A percentile compares a stretch with the other conserved stretches of the same genome.
phyloP scores from a whole-genome alignment of 495 filamentous ascomycete genomes.

The Rostrohypoxylon terebratum region DNA sequence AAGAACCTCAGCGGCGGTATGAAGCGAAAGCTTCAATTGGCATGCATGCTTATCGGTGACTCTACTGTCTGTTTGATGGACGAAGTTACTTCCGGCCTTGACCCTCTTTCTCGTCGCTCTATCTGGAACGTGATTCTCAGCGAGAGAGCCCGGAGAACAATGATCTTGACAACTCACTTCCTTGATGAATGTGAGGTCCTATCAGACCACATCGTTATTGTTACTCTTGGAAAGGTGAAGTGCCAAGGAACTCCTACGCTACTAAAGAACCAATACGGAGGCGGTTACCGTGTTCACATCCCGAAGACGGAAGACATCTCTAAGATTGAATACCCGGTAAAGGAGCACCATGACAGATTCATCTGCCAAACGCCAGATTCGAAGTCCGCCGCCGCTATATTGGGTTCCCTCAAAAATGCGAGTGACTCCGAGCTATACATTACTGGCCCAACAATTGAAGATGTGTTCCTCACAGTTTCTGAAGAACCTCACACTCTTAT shows the following conservation, averaged over 20 bases:
- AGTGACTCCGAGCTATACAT: conserved; percentile 71
- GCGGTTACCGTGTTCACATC: conserved; percentile 75
- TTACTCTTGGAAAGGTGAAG: conserved; percentile 70
- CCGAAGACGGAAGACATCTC: conserved; percentile 56
- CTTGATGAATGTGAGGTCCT: conserved; percentile 73
- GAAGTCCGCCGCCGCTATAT: conserved; percentile 63
- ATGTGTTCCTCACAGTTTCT: conserved; percentile 78
- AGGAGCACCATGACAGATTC: conserved; percentile 64
- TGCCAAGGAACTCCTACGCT: conserved; percentile 71
- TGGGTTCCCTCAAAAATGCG: conserved; percentile 65
- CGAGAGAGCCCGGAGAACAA: conserved; percentile 72
- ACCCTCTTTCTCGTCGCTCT: conserved; percentile 75
- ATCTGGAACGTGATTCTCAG: conserved; percentile 81
- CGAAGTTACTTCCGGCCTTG: conserved; percentile 77
- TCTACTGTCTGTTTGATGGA: conserved; percentile 78
- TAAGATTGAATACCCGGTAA: conserved; percentile 58
- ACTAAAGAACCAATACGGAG: conserved; percentile 69
- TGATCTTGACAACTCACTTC: conserved; percentile 79
- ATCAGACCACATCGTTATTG: conserved; percentile 73
- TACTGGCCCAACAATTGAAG: conserved; percentile 77
- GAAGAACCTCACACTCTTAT: conserved; percentile 62
- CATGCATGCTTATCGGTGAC: conserved; percentile 83
- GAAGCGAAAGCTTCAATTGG: conserved; percentile 78
- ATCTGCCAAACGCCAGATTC: conserved; percentile 70
- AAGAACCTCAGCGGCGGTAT: conserved; percentile 77